Conservation (phyloP, 2,329 filamentous ascomycete genomes). For the Truncatella angustata region DNA sequence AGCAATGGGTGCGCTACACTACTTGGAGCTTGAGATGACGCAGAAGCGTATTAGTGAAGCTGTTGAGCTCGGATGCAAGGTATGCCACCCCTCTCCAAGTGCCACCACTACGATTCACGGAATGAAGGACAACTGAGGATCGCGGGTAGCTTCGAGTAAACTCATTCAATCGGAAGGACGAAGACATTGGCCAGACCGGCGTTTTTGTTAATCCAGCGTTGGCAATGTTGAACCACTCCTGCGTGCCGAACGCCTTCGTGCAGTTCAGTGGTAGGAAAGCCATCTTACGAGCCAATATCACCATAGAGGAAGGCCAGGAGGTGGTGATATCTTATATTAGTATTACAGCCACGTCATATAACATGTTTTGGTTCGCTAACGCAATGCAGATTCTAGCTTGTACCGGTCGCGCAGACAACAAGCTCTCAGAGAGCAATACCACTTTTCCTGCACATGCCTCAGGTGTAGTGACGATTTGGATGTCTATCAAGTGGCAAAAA, state of each 20-base stretch:
- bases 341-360: constrained; percentile 25
- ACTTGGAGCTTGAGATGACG: constrained; percentile 36
- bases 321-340: constrained; percentile 63
- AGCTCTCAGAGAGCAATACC: constrained; percentile 44
- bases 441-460: constrained; percentile 50
- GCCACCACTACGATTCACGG: neutral
- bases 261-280: constrained; percentile 52
- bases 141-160: constrained; percentile 57
- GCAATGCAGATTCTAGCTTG: constrained; percentile 44
- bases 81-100: constrained; percentile 26
- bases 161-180: constrained; percentile 56
- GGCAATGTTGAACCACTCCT: constrained; percentile 63
- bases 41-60: constrained; percentile 36
- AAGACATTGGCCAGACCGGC: constrained; percentile 50
- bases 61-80: constrained; percentile 53
- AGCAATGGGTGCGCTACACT: constrained; percentile 48
- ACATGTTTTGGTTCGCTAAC: neutral
- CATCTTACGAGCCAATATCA: constrained; percentile 46
- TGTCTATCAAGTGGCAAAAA: constrained; percentile 50
- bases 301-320: constrained; percentile 52
- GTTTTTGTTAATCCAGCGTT: constrained; percentile 55
- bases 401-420: constrained; percentile 41
- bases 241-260: constrained; percentile 58
- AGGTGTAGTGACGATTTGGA: constrained; percentile 51
- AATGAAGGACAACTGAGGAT: neutral